Evolutionary conservation across 2,329 filamentous ascomycete species (phyloP).

Genomic region (Fusarium camptoceras): DNA sequence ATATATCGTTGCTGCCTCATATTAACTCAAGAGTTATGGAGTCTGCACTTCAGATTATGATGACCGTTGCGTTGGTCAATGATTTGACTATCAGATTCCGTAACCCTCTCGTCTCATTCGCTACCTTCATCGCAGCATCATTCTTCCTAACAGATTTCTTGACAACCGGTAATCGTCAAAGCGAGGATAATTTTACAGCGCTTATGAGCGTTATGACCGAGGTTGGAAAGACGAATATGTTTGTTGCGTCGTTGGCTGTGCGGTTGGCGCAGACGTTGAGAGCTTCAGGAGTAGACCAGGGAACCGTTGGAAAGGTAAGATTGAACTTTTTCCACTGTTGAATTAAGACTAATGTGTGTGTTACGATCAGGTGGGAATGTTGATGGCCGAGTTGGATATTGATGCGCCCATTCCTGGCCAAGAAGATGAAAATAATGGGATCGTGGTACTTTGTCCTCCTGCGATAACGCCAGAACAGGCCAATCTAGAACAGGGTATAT

Average conservation of each 20-base stretch:
- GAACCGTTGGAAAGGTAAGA: constrained; percentile 24
- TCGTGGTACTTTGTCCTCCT: constrained; percentile 27
- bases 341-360: background rate
- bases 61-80: constrained; percentile 27
- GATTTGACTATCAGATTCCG: constrained; percentile 24
- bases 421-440: constrained; percentile 29
- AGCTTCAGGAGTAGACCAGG: constrained; percentile 19
- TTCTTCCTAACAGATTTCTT: constrained; percentile 29
- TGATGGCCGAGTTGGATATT: constrained; percentile 20
- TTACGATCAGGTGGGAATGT: background rate
- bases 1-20: constrained; percentile 9
- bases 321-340: fast-evolving
- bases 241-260: constrained; percentile 65
- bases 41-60: constrained; percentile 34
- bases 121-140: constrained; percentile 25
- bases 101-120: constrained; percentile 27
- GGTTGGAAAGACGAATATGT: constrained; percentile 60
- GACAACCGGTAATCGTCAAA: background rate
- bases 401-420: constrained; percentile 22
- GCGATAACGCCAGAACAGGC: background rate
- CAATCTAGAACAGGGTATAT: background rate
- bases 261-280: constrained; percentile 75
- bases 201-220: constrained; percentile 61
- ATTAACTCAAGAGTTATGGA: constrained; percentile 19
- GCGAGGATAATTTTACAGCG: constrained; percentile 71